Evolutionary conservation across 306 rosid genomes (phyloP).

Genomic region (Arachis stenosperma): DNA sequence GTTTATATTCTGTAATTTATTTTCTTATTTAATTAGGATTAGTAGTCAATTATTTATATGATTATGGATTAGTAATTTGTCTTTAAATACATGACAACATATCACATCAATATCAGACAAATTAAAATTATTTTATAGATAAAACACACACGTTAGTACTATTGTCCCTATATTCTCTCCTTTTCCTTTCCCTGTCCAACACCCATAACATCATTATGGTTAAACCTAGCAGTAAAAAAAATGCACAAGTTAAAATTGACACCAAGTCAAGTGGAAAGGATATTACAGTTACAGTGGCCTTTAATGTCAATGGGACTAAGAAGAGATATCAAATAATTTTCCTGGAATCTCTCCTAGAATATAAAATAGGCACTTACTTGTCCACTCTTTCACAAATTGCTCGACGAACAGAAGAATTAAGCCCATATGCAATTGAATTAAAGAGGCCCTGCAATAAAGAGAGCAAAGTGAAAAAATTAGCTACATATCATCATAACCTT

Average conservation of each 20-base stretch:
- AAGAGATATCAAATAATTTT: not conserved
- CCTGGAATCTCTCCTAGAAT: not conserved
- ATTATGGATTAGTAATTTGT: not conserved
- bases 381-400: conserved; percentile 86
- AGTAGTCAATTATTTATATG: not conserved
- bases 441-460: conserved; percentile 80
- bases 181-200: not conserved
- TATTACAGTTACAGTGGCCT: conserved; percentile 27
- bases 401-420: conserved; percentile 94
- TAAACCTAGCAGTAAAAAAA: conserved; percentile 24
- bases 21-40: not conserved
- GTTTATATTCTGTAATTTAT: not conserved
- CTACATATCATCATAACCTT: conserved; percentile 25
- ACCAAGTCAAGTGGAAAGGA: conserved; percentile 14
- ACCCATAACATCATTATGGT: not conserved
- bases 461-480: conserved; percentile 21
- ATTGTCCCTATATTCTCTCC: not conserved
- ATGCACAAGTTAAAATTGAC: conserved; percentile 24
- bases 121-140: too few species aligned
- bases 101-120: not conserved
- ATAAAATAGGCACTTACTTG: conserved; percentile 57
- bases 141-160: not conserved
- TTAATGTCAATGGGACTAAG: conserved; percentile 12
- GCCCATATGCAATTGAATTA: conserved; percentile 97
- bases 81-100: not conserved